Conservation (phyloP, 2,329 filamentous ascomycete genomes). For the Penicillium sp. region DNA sequence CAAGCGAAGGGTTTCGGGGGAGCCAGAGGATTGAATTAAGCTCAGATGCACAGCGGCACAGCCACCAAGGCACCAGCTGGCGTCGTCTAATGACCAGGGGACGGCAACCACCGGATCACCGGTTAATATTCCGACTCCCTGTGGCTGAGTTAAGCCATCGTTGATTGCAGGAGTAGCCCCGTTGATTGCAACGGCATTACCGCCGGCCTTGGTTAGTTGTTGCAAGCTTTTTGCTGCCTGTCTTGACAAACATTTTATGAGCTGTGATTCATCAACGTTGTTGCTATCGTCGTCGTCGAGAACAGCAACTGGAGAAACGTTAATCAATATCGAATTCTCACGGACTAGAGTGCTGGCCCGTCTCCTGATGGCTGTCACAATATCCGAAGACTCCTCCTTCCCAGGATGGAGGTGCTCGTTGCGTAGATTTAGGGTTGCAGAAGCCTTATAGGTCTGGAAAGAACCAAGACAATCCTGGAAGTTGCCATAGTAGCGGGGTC, state of each 20-base stretch:
- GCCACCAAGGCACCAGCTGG: slow-evolving; percentile 88
- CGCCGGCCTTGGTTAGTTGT: slow-evolving; percentile 68
- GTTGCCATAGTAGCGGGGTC: slow-evolving; percentile 89
- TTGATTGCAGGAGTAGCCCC: slow-evolving; percentile 83
- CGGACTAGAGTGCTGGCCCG: slow-evolving; percentile 80
- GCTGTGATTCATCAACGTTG: slow-evolving; percentile 67
- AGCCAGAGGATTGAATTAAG: slow-evolving; percentile 73
- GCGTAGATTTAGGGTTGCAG: slow-evolving; percentile 81
- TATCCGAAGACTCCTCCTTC: slow-evolving; percentile 88
- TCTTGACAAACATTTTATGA: slow-evolving; percentile 74
- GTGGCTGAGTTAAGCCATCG: slow-evolving; percentile 76
- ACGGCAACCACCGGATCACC: slow-evolving; percentile 79
- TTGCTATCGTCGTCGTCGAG: slow-evolving; percentile 79
- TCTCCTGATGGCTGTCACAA: slow-evolving; percentile 80
- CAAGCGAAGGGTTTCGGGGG: slow-evolving; percentile 68
- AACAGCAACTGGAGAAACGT: slow-evolving; percentile 75
- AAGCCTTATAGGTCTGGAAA: slow-evolving; percentile 94
- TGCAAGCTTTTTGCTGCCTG: slow-evolving; percentile 67
- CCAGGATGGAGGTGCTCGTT: slow-evolving; percentile 89
- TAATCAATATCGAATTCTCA: slow-evolving; percentile 78
- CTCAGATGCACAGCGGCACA: slow-evolving; percentile 83
- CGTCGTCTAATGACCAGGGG: slow-evolving; percentile 85
- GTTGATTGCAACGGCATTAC: slow-evolving; percentile 81
- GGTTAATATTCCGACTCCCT: slow-evolving; percentile 78
- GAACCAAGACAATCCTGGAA: slow-evolving; percentile 95